These are phyloP conservation scores for Penicillium sp. DNA, from an alignment of 2,329 filamentous ascomycete species.

Conservation along the genomic window DNA sequence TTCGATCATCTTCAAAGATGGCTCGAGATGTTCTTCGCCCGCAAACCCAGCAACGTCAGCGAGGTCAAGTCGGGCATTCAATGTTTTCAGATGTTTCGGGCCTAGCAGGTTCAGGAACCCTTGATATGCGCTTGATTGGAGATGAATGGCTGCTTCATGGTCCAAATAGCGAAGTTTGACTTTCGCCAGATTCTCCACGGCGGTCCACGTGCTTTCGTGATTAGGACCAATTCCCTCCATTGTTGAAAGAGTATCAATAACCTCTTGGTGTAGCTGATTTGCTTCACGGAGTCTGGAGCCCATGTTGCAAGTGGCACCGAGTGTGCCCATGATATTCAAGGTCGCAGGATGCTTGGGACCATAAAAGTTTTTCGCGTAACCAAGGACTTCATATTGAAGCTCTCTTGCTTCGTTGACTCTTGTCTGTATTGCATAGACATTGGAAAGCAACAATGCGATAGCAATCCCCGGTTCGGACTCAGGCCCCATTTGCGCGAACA, in stretches of 20 bases:
- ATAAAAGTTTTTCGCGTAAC: constrained; percentile 10
- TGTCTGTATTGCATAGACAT: constrained; percentile 10
- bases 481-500: constrained; percentile 1
- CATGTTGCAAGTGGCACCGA: constrained; percentile 1
- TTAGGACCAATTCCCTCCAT: not conserved
- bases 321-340: constrained; percentile 29
- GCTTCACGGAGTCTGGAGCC: not conserved
- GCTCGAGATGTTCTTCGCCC: not conserved
- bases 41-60: not conserved
- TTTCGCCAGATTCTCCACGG: not conserved
- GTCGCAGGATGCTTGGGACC: constrained; percentile 28
- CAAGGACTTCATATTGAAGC: constrained; percentile 16
- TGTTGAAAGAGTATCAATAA: not conserved
- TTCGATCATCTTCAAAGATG: not conserved
- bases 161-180: constrained; percentile 1
- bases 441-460: constrained; percentile 4
- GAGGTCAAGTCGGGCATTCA: not conserved
- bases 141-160: not conserved
- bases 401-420: constrained; percentile 14
- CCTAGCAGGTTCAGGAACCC: not conserved
- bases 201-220: not conserved
- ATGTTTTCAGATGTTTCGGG: not conserved
- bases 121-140: not conserved
- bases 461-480: not conserved
- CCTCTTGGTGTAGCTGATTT: not conserved